Base-by-base conservation (phyloP, 2,329 filamentous ascomycete genomes). In the Talaromyces sp. region DNA sequence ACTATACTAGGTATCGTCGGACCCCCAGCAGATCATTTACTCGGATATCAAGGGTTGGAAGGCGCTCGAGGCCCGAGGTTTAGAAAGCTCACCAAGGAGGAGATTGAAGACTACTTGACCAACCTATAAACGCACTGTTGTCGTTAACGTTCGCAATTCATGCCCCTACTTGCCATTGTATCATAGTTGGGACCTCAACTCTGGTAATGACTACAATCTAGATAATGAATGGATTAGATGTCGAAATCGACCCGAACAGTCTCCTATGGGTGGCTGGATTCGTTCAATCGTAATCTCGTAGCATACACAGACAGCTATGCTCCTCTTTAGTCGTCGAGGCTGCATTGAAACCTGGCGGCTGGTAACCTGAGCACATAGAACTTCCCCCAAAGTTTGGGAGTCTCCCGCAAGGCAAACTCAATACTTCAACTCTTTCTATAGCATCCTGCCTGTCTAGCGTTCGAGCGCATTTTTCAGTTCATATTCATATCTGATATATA, bases 21-120 rank as follows among this genome's bases (percentile, higher is more conserved):
- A 31, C 91, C 93, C 53, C 95, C 95, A 65, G 95, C 95, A 72
- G 88, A 99, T 77, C 91, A 97, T 77, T 85, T 99, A 54, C 86
- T 99, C 67, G 95, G 95, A 59, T 91, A 93, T 68, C 93, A 82
- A 67, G 80, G 80, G 43, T 75, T 79, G 40, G 78, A 79, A 65
- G 77, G 75, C 11, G 71, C 77, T 36, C 74, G 73, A 66, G 80
- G 80, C n/a, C 80, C 80, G 25, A 73, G 79, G 49, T 78, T 82
- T 70, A 75, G 79, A 68, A 80, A 97, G 86, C 83, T 99, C 80
- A 97, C 88, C 74, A 93, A 96, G 75, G 92, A 97, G 82, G 95
- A 99, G 83, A 98, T 99, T 76, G 95, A 99, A 84, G 95, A 99
- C 80, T 99, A 99, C 83, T 84, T 99, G 80, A 98, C 95, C 79